Conservation (phyloP, 768 basidiomycete species). For the Naganishia vaughanmartiniae region DNA sequence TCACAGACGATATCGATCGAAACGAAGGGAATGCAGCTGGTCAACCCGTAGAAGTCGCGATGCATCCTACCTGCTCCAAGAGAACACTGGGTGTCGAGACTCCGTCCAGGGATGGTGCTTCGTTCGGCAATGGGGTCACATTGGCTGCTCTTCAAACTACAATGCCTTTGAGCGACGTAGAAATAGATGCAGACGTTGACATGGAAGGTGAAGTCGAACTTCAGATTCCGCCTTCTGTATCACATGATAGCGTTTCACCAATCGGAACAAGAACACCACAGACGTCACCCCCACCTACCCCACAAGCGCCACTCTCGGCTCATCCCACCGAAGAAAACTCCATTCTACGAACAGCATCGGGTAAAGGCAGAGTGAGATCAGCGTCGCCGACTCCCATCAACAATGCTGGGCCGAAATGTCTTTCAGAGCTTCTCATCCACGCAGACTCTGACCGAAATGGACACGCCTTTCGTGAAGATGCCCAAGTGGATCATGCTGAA, state of each 20-base stretch:
- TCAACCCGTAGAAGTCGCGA: slow-evolving; percentile 22
- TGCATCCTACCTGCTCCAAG: slow-evolving; percentile 31
- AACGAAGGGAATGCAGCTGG: slow-evolving; percentile 20
- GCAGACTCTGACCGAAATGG: slow-evolving; percentile 6
- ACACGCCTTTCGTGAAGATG: slow-evolving; percentile 16
- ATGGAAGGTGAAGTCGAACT: slow-evolving; percentile 15
- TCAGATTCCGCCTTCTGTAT: not conserved
- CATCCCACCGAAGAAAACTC: slow-evolving; percentile 31
- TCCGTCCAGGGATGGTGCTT: not conserved
- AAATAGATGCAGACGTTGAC: not conserved
- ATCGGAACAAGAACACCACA: not conserved
- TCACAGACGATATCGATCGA: not conserved
- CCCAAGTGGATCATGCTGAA: slow-evolving; percentile 34
- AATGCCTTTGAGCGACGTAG: not conserved
- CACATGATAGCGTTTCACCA: not conserved
- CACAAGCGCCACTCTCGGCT: slow-evolving; percentile 25
- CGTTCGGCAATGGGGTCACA: not conserved
- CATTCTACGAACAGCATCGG: slow-evolving; percentile 19
- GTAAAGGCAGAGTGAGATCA: slow-evolving; percentile 16
- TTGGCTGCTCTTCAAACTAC: not conserved
- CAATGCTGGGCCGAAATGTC: not conserved
- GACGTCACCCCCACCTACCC: slow-evolving; percentile 23
- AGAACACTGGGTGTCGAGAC: not conserved
- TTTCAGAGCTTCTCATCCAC: not conserved
- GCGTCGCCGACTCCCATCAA: slow-evolving; percentile 22